Base-by-base conservation (phyloP, 129 eudicot genomes). In the Flaveria sonorensis region DNA sequence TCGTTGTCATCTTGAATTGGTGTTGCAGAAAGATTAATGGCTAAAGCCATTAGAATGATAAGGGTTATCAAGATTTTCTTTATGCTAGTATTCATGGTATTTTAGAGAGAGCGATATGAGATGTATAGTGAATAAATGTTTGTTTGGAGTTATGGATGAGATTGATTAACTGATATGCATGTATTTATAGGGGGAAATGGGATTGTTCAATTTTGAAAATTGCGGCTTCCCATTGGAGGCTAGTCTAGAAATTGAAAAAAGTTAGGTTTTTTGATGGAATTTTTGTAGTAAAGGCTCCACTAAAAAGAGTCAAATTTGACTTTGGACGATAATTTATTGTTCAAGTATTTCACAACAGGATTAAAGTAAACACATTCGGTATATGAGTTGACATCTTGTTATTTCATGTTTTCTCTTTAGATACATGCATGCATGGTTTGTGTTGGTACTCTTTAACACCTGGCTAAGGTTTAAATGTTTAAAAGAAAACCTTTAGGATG, bases 251-350 rank as follows among this genome's bases (percentile, higher is more conserved):
- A 13, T 48, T 65, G 30, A 24, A 59, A 26, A 51, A 39, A 40
- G 79, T 80, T 80, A 65, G 83, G 83, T 19, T 53, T 73, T 53
- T 66, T 28, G 83, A 80, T 80, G 79, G 75, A 56, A 80, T 55
- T 80, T 80, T 43, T 80, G 3, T 66, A 53, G 83, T 51, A 26
- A 65, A 79, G 47, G 74, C 42, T 80, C 79, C 79, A 80, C 79
- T 80, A 63, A 72, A 65, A 72, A 36, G 10, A 51, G 48, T 80
- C 74, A 53, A 11, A 23, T 72, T 72, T 71, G 78, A 80, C 78
- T 80, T 63, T 40, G 50, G 46, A 65, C 39, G 23, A 24, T 70
- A 43, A 68, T 55, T 77, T 77, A 20, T 43, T 42, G 24, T 77
- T 40, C 69, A 7, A 15, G 30, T 46, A 21, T 42, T 16, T 10